A percentile compares a stretch with the other conserved stretches of the same genome.
These are phyloP conservation scores for Pseudogymnoascus sp. DNA, from an alignment of 2,329 filamentous ascomycete genomes.

Conservation along the genomic window DNA sequence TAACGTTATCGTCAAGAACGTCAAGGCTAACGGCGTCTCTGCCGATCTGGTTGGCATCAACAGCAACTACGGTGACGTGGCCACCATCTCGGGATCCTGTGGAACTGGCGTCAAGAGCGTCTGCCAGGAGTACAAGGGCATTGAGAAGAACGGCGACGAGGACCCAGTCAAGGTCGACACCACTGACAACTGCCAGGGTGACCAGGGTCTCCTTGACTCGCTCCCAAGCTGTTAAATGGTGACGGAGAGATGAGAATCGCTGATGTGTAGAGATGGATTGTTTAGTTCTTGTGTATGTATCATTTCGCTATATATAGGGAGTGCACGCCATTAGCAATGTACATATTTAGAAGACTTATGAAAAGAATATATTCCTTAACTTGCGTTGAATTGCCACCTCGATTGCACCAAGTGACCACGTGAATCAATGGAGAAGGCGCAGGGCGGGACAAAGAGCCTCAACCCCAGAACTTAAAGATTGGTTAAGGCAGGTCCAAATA, in stretches of 20 bases:
- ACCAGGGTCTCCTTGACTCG: slow-evolving; percentile 10
- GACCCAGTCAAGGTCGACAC: slow-evolving; percentile 14
- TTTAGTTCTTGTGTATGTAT: slow-evolving; percentile 5
- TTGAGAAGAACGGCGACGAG: slow-evolving; percentile 14
- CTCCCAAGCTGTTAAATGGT: slow-evolving; percentile 16
- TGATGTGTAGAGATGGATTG: background rate
- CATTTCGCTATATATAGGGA: background rate
- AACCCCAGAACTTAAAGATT: background rate
- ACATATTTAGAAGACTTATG: background rate
- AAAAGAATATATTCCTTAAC: background rate
- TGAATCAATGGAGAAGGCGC: background rate
- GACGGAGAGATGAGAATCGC: background rate
- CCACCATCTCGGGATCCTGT: slow-evolving; percentile 24
- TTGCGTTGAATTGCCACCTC: background rate
- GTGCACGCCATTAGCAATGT: slow-evolving; percentile 7
- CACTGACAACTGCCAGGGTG: slow-evolving; percentile 14
- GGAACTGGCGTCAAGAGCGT: slow-evolving; percentile 17
- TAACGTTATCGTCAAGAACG: slow-evolving; percentile 26
- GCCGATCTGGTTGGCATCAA: slow-evolving; percentile 31
- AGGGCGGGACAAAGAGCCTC: background rate
- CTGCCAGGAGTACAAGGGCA: slow-evolving; percentile 21
- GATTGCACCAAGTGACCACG: background rate
- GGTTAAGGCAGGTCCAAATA: background rate
- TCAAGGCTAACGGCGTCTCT: slow-evolving; percentile 28
- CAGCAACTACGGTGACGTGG: slow-evolving; percentile 33